These are phyloP conservation scores for Ulvella scutata DNA, from an alignment of 139 green algal genomes.

Conservation along the genomic window DNA sequence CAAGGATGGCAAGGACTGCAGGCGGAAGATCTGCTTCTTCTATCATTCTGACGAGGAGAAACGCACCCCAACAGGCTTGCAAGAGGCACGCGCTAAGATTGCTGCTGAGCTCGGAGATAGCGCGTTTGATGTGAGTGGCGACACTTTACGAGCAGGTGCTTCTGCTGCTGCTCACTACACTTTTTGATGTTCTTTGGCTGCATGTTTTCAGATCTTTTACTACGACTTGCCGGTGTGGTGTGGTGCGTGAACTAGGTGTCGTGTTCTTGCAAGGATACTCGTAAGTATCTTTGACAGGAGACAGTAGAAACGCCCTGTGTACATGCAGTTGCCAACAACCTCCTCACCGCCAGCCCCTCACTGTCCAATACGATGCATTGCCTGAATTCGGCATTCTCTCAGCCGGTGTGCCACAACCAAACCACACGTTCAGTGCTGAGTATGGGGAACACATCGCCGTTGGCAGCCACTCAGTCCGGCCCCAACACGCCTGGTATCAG, in stretches of 20 bases:
- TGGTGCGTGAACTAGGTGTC: too few relatives aligned
- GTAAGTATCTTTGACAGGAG: too few relatives aligned
- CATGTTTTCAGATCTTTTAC: too few relatives aligned
- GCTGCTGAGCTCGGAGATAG: background rate
- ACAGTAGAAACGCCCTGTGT: too few relatives aligned
- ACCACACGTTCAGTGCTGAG: background rate
- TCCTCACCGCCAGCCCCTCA: background rate
- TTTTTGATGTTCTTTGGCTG: too few relatives aligned
- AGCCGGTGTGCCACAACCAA: background rate
- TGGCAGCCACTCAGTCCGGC: background rate
- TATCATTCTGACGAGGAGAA: constrained; percentile 56
- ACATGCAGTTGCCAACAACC: background rate
- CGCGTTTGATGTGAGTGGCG: background rate
- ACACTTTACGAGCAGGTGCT: background rate
- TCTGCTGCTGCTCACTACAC: background rate
- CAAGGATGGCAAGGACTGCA: constrained; percentile 59
- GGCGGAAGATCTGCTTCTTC: constrained; percentile 76
- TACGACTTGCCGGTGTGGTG: too few relatives aligned
- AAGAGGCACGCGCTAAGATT: background rate
- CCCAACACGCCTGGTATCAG: background rate
- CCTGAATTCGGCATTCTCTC: background rate
- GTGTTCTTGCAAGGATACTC: too few relatives aligned
- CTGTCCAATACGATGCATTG: background rate
- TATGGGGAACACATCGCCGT: background rate
- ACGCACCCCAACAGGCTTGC: constrained; percentile 25